Evolutionary conservation across 345 rosid genomes (phyloP), one percentile per base, ranked within the genome.

Genomic region (Conringia planisiliqua): DNA sequence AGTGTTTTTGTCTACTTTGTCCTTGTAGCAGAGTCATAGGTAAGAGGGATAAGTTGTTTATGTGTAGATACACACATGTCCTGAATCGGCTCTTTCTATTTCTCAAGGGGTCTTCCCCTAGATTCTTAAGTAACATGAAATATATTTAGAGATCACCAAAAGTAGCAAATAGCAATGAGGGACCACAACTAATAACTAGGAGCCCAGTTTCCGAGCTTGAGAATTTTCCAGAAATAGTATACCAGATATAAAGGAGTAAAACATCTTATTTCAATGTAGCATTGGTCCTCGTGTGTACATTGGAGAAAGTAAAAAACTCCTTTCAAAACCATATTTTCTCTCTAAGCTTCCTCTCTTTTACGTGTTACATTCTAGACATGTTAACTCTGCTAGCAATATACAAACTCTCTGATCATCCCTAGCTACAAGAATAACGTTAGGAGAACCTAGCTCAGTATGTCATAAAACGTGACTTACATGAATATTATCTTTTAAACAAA

Each of bases 201-300:
- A 71, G 81, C 72, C 40, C 81, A 29, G 57, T 16, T 71, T 65
- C 50, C 73, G 66, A 78, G 73, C 70, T 3, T 6, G 51, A 78
- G 68, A 78, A 38, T 42, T 71, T 71, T 70, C 80, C 71, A 70
- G 80, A 70, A 63, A 48, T 77, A 38, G 76, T 52, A 69, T 11
- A 71, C n/a, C 32, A 27, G 27, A 38, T 24, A 47, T 27, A 26
- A 42, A 12, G 42, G 67, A 66, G 68, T 24, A 60, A 78, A 72
- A 59, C 57, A 50, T 66, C 68, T 72, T 72, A 66, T 66, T 33
- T 59, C 77, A 66, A 72, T 71, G 77, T 60, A 66, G 35, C 81
- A 39, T 66, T 71, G 77, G 73, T 66, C 63, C 68, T 47, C 61
- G 76, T 46, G 80, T 77, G 62, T 70, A 39, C 72, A 65, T 77